phyloP scores from a whole-genome alignment of 2,329 filamentous ascomycete genomes.

The Ceratocystis harringtonii region DNA sequence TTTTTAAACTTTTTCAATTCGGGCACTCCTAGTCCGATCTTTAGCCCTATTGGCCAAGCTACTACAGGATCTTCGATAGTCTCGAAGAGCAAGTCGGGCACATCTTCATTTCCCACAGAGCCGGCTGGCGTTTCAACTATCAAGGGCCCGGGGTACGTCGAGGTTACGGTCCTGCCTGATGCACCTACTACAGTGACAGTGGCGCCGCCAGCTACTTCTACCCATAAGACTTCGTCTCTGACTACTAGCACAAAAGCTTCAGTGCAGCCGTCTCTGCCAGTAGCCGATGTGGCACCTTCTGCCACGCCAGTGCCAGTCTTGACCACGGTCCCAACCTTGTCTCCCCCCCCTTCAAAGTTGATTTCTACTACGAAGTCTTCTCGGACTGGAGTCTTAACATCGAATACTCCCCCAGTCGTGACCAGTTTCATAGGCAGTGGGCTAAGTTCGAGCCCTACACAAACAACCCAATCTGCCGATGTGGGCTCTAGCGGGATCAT shows the following conservation, averaged over 20 bases:
- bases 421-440: background rate
- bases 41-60: conserved; percentile 3
- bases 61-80: background rate
- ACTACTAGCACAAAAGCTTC: background rate
- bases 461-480: background rate
- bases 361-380: background rate
- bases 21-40: conserved; percentile 15
- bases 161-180: conserved; percentile 4
- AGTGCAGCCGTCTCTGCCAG: background rate
- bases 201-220: background rate
- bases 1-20: conserved; percentile 9
- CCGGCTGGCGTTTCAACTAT: background rate
- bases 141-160: background rate
- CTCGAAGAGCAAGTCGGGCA: background rate
- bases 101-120: background rate
- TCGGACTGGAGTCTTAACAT: background rate
- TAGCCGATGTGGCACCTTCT: background rate
- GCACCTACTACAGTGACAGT: conserved; percentile 3
- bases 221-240: background rate
- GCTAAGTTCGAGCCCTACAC: background rate
- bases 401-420: background rate
- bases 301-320: background rate
- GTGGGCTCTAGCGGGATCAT: background rate
- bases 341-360: background rate
- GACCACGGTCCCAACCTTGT: background rate